Evolutionary conservation across 2,329 filamentous ascomycete species (phyloP).

Genomic region (Cordyceps cateniannulata): DNA sequence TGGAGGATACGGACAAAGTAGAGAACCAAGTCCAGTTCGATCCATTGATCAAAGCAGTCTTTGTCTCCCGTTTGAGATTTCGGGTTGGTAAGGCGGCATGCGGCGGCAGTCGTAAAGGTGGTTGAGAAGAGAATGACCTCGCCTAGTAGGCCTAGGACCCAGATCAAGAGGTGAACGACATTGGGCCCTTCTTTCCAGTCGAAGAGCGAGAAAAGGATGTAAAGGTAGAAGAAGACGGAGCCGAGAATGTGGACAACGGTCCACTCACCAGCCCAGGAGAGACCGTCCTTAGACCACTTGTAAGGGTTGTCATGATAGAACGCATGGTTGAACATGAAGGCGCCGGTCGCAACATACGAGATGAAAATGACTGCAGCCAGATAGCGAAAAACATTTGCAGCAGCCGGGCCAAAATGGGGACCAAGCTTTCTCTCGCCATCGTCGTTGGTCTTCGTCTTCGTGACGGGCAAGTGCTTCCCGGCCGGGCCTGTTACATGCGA

Average conservation of each 20-base stretch:
- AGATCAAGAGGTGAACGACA: constrained; percentile 71
- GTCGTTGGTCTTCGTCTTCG: constrained; percentile 49
- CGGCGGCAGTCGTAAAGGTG: constrained; percentile 62
- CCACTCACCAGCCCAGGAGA: constrained; percentile 70
- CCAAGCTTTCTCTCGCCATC: constrained; percentile 37
- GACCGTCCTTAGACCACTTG: constrained; percentile 36
- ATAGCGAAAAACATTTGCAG: constrained; percentile 70
- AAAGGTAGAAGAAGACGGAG: constrained; percentile 79
- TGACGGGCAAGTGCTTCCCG: constrained; percentile 75
- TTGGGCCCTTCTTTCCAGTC: constrained; percentile 79
- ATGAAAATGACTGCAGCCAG: constrained; percentile 63
- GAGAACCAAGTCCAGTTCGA: constrained; percentile 54
- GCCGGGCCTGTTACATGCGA: constrained; percentile 66
- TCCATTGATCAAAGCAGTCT: constrained; percentile 32
- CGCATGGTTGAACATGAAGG: constrained; percentile 67
- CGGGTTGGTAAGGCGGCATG: constrained; percentile 52
- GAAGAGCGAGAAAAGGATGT: constrained; percentile 79
- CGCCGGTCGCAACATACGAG: constrained; percentile 70
- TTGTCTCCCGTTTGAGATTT: constrained; percentile 17
- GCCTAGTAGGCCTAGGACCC: constrained; percentile 64
- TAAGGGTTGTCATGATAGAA: constrained; percentile 41
- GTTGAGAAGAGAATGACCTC: constrained; percentile 67
- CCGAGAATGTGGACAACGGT: constrained; percentile 77
- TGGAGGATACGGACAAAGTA: constrained; percentile 63
- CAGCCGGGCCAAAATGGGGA: constrained; percentile 55